Conservation (phyloP, 108 stramenopile genomes). For the Skeletonema menzelii region DNA sequence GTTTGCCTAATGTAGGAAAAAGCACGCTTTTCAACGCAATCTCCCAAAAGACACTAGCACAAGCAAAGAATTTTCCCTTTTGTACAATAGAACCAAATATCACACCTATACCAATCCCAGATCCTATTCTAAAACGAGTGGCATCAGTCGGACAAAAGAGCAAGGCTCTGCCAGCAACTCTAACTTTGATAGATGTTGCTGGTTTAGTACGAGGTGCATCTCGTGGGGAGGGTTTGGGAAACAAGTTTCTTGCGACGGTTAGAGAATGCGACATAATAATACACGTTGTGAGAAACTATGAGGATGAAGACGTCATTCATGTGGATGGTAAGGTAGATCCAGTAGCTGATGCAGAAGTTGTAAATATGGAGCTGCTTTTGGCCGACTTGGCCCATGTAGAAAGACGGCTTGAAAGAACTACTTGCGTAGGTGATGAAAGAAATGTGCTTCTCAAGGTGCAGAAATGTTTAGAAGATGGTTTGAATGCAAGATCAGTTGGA, state of each 20-base stretch:
- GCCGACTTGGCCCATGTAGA: slow-evolving; percentile 90
- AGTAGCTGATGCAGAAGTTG: slow-evolving; percentile 82
- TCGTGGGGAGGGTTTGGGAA: slow-evolving; percentile 94
- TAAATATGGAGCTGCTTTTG: slow-evolving; percentile 86
- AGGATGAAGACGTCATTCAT: slow-evolving; percentile 78
- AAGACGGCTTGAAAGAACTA: slow-evolving; percentile 69
- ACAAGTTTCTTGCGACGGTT: slow-evolving; percentile 89
- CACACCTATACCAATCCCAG: slow-evolving; percentile 80
- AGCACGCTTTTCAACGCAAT: slow-evolving; percentile 87
- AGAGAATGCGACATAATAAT: slow-evolving; percentile 84
- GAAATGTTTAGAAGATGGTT: slow-evolving; percentile 52
- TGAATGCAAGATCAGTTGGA: slow-evolving; percentile 64
- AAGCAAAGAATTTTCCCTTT: slow-evolving; percentile 91
- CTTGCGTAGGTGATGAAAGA: slow-evolving; percentile 60
- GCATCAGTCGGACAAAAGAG: slow-evolving; percentile 40
- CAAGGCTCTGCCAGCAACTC: slow-evolving; percentile 62
- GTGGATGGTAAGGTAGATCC: slow-evolving; percentile 92
- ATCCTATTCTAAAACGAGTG: slow-evolving; percentile 59
- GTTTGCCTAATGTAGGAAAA: slow-evolving; percentile 95
- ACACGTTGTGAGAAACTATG: slow-evolving; percentile 87
- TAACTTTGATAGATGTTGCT: slow-evolving; percentile 94
- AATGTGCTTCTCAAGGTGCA: slow-evolving; percentile 61
- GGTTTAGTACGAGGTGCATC: slow-evolving; percentile 90
- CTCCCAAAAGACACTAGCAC: slow-evolving; percentile 57
- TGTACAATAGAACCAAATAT: slow-evolving; percentile 97